phyloP scores from a whole-genome alignment of 345 rosid species.

The Salix exigua region DNA sequence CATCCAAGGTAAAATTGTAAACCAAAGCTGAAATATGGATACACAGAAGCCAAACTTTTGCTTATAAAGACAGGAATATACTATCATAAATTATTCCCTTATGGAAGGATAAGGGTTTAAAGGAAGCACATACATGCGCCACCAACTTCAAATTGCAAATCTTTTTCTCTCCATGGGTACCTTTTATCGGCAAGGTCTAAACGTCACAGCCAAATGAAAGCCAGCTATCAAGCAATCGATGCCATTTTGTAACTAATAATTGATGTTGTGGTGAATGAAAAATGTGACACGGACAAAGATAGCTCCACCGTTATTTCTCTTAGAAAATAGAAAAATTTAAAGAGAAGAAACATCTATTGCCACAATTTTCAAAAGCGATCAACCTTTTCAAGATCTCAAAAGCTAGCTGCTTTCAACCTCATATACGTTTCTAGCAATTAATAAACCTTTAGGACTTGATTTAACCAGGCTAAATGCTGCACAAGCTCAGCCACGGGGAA shows the following conservation, averaged over 20 bases:
- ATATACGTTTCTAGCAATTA: background rate
- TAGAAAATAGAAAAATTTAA: background rate
- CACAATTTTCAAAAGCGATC: background rate
- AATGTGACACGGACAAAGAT: background rate
- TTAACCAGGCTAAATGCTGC: background rate
- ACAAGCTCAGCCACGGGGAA: background rate
- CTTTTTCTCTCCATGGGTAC: background rate
- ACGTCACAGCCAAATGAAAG: background rate
- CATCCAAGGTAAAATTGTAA: background rate
- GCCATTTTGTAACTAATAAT: background rate
- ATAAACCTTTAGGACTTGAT: background rate
- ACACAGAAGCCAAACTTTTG: background rate
- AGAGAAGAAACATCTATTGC: background rate
- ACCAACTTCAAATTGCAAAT: background rate
- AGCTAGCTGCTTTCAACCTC: background rate
- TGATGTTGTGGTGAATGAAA: background rate
- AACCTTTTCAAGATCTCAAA: background rate
- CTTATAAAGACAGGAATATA: background rate
- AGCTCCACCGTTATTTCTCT: background rate
- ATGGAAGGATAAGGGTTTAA: background rate
- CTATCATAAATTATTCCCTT: background rate
- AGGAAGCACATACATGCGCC: background rate
- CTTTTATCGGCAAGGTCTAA: background rate
- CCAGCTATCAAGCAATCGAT: background rate
- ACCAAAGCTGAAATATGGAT: background rate